Percentiles rank a stretch among this genome's conserved stretches.
phyloP scores from a whole-genome alignment of 2,329 filamentous ascomycete genomes.

The Simplicillium sp. region DNA sequence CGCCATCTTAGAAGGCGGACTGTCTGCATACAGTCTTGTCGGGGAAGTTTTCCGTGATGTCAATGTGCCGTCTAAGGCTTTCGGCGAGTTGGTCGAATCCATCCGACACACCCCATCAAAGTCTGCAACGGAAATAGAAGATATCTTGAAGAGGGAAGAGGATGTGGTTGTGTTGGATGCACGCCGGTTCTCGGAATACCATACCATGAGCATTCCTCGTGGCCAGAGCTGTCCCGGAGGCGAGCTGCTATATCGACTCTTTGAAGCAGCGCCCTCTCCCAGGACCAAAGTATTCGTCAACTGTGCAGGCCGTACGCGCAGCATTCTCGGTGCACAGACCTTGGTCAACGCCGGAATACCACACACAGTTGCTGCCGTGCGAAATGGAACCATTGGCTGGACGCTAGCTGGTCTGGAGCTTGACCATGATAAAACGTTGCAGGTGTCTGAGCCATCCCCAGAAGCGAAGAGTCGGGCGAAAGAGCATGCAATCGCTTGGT shows the following conservation, averaged over 20 bases:
- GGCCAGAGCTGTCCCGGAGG: slow-evolving; percentile 21
- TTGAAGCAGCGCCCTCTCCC: slow-evolving; percentile 15
- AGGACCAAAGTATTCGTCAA: slow-evolving; percentile 18
- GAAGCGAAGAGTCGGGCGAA: no score
- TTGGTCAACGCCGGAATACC: slow-evolving; percentile 16
- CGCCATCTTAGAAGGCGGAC: slow-evolving; percentile 14
- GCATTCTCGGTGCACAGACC: slow-evolving; percentile 19
- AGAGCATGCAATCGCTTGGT: no score
- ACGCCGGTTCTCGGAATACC: slow-evolving; percentile 17
- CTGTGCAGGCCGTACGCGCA: slow-evolving; percentile 21
- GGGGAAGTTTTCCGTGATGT: no score
- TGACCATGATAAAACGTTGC: slow-evolving; percentile 11
- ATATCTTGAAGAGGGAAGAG: slow-evolving; percentile 11
- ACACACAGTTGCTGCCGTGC: slow-evolving; percentile 17
- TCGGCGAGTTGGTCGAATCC: no score
- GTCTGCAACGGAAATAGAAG: slow-evolving; percentile 1
- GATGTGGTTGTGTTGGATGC: slow-evolving; percentile 18
- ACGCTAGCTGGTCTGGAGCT: slow-evolving; percentile 16
- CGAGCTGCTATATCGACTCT: slow-evolving; percentile 18
- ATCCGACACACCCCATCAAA: no score
- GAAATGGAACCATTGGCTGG: slow-evolving; percentile 21
- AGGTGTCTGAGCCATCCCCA: no score
- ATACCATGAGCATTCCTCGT: slow-evolving; percentile 20
- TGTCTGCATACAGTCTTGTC: slow-evolving; percentile 5
- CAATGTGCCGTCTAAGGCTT: no score